phyloP scores from a whole-genome alignment of 2,329 filamentous ascomycete species.

The Colletotrichum spaethianum region DNA sequence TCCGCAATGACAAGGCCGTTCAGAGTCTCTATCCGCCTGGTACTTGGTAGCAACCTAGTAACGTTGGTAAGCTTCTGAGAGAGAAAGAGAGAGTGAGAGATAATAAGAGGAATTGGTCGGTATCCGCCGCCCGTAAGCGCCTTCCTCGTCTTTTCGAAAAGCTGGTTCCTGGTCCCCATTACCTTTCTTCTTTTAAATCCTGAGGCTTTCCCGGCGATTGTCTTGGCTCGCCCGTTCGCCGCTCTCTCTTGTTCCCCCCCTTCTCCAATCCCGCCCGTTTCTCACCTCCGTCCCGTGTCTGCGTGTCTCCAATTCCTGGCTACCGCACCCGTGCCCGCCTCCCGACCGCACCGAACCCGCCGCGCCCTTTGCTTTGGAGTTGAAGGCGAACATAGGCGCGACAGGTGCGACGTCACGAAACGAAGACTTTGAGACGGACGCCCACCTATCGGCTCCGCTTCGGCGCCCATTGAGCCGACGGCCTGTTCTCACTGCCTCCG shows the following conservation, averaged over 20 bases:
- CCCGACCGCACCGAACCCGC: constrained; percentile 7
- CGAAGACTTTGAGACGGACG: constrained; percentile 28
- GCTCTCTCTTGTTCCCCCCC: background rate
- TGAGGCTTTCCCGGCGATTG: constrained; percentile 14
- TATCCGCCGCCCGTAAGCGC: constrained; percentile 15
- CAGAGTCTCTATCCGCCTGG: background rate
- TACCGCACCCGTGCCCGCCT: constrained; percentile 3
- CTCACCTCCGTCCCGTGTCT: background rate
- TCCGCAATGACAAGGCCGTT: background rate
- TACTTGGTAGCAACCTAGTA: background rate
- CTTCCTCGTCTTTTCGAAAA: background rate
- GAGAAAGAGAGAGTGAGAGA: constrained; percentile 9
- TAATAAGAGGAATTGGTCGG: constrained; percentile 2
- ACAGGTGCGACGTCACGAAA: constrained; percentile 31
- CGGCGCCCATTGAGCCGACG: constrained; percentile 26
- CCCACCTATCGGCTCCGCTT: constrained; percentile 36
- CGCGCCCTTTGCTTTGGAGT: background rate
- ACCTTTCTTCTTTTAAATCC: constrained; percentile 20
- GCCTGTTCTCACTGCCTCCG: constrained; percentile 1
- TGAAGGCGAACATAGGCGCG: background rate
- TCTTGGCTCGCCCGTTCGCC: constrained; percentile 21
- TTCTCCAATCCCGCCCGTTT: background rate
- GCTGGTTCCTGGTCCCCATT: no score
- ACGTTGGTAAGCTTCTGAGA: constrained; percentile 11
- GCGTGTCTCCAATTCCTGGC: constrained; percentile 5